Percentiles rank a stretch among this genome's conserved stretches.
Evolutionary conservation across 2,329 filamentous ascomycete species (phyloP).

Genomic region (Aureobasidium musti): DNA sequence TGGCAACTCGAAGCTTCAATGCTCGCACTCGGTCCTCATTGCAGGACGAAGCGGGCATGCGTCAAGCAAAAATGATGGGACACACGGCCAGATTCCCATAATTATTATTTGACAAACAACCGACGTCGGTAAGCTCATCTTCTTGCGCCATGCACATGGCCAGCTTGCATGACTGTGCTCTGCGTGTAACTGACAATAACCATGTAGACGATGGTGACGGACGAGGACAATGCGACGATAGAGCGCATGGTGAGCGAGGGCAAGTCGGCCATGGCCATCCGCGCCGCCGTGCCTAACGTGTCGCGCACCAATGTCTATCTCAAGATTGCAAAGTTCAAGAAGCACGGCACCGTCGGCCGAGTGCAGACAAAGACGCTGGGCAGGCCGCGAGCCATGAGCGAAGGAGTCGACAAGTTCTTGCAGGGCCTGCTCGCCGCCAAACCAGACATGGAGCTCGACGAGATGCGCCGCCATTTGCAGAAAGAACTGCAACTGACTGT

Average conservation of each 20-base stretch:
- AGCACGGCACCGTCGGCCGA: slow-evolving; percentile 29
- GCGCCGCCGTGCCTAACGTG: slow-evolving; percentile 29
- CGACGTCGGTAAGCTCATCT: slow-evolving; percentile 18
- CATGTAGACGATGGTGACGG: slow-evolving; percentile 27
- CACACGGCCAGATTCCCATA: slow-evolving; percentile 17
- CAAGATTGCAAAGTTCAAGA: slow-evolving; percentile 30
- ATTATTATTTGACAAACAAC: slow-evolving; percentile 17
- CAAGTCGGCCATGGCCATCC: slow-evolving; percentile 28
- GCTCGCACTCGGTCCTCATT: neutral
- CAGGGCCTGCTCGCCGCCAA: slow-evolving; percentile 29
- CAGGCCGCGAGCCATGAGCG: slow-evolving; percentile 27
- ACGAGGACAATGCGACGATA: slow-evolving; percentile 29
- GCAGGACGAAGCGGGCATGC: neutral
- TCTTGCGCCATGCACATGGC: neutral
- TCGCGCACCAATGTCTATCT: slow-evolving; percentile 31
- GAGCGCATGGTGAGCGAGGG: slow-evolving; percentile 28
- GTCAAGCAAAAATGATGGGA: slow-evolving; percentile 17
- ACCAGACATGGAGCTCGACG: slow-evolving; percentile 30
- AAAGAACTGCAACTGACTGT: slow-evolving; percentile 25
- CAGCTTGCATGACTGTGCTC: slow-evolving; percentile 2
- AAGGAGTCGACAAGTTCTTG: slow-evolving; percentile 29
- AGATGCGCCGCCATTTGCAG: slow-evolving; percentile 29
- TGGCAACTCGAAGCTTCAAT: slow-evolving; percentile 2
- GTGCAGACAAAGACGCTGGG: slow-evolving; percentile 30
- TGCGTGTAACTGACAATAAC: neutral